A percentile compares a stretch with the other conserved stretches of the same genome.
These are phyloP conservation scores for Sclerotinia borealis DNA, from an alignment of 2,329 filamentous ascomycete species.

Conservation along the genomic window DNA sequence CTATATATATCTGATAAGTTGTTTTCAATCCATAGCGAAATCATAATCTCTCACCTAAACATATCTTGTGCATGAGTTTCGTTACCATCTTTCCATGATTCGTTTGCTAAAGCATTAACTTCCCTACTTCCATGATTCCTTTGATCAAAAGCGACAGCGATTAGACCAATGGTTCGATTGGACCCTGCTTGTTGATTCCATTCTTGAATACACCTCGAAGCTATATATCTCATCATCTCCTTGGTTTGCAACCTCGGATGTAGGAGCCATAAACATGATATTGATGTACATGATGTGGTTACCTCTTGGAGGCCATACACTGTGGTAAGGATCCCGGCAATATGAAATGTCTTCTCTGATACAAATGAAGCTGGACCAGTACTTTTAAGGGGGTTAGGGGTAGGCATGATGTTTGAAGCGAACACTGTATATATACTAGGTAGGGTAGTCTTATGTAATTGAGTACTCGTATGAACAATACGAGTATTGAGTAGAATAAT, in stretches of 20 bases:
- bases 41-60: slow-evolving; percentile 45
- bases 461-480: not conserved
- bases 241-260: slow-evolving; percentile 70
- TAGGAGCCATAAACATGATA: slow-evolving; percentile 86
- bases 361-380: slow-evolving; percentile 33
- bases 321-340: slow-evolving; percentile 72
- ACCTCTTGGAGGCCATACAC: slow-evolving; percentile 79
- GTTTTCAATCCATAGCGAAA: not conserved
- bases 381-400: slow-evolving; percentile 18
- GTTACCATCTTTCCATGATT: slow-evolving; percentile 66
- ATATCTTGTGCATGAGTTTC: slow-evolving; percentile 87
- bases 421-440: too few species aligned
- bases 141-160: slow-evolving; percentile 85
- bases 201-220: slow-evolving; percentile 58
- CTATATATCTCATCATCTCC: slow-evolving; percentile 69
- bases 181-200: slow-evolving; percentile 49
- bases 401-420: not conserved
- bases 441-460: too few species aligned
- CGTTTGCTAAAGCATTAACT: slow-evolving; percentile 63
- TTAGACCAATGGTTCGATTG: slow-evolving; percentile 45
- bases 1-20: slow-evolving; percentile 33
- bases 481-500: too few species aligned
- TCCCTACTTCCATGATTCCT: slow-evolving; percentile 79
- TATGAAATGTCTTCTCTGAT: slow-evolving; percentile 60
- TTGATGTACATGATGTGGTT: slow-evolving; percentile 41